Base-by-base conservation (phyloP, 2,329 filamentous ascomycete genomes). In the Chaetomium strumarium region DNA sequence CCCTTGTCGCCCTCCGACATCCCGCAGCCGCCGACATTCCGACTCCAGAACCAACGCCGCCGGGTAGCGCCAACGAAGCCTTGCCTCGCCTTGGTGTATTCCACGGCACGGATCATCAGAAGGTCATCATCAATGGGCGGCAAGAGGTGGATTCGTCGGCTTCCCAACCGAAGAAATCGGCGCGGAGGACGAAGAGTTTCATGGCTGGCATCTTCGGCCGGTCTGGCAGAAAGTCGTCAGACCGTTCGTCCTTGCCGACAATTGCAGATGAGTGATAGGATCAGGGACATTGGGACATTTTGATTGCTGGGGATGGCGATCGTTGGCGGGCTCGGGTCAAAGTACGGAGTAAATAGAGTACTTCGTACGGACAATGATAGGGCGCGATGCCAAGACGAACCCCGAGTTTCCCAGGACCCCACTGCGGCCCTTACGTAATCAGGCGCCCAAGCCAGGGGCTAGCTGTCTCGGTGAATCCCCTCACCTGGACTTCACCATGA, bases 151-250 rank as follows among this genome's bases (percentile, higher is more conserved):
- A 24, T 24, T 24, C 24, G 24, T 4, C 24, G 24, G 4, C 24
- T 7, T 4, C 24, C 24, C 24, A 24, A 24, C 24, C 24, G 7
- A 24, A 36, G n/a, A 64, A 62, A 52, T 66, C 62, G 38, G 60
- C 74, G 30, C 69, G 65, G 31, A 65, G 68, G 45, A 71, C 70
- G 57, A 77, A 71, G 63, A 78, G 75, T 58, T 76, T 78, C 41
- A 71, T 77, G 33, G 67, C 72, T 3, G 67, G 65, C 3, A 60
- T 78, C 10, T 76, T 78, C 60, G 66, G 69, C 12, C 67, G 62
- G 48, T 62, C 62, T n/a, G 53, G 55, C 10, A 49, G 43, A 38
- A 62, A 60, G 46, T 52, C 53, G 33, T 52, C 52, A 30, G 55
- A 60, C 33, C 46, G 46, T 2, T 34, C 50, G 8, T 43, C 56